Evolutionary conservation across 2,329 filamentous ascomycete genomes (phyloP), one percentile per base, ranked within the genome.

Genomic region (Nemania abortiva): DNA sequence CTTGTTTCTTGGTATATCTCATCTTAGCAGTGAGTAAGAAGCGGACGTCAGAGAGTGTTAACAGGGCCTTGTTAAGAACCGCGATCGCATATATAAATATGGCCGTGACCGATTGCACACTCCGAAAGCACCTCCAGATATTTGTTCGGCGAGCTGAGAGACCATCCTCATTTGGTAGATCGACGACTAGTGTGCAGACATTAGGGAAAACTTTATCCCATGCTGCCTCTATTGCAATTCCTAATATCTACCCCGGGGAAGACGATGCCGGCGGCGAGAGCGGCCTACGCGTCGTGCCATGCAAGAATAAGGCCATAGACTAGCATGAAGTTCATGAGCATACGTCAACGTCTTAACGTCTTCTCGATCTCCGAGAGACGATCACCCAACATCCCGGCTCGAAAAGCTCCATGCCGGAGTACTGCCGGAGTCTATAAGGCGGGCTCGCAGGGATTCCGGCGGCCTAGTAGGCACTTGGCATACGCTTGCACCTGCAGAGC

Each of bases 391-490:
- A 24, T 39, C 45, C 56, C 18, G 27, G 31, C n/a, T 42, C 11
- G 22, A 18, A 55, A 24, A 11, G 42, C 49, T 50, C 31, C 39
- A 62, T 60, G 29, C 50, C 39, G 50, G 24, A 60, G 59, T 11
- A 54, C n/a, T n/a, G n/a, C n/a, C n/a, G n/a, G n/a, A n/a, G n/a
- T n/a, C n/a, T 63, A 55, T 27, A 20, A 60, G 27, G 50, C 49
- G 56, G 49, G 18, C 15, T 45, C 37, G 29, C 37, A 49, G 45
- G 45, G 45, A 49, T 49, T 49, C 45, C 3, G 6, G n/a, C 6
- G 45, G 22, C 45, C 15, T 24, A 24, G 45, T 7, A 49, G 42
- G 42, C 20, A 4, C 24, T 55, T 27, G 6, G 34, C 13, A 47
- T 55, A 50, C 31, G 49, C 57, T 37, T 60, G 9, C 37, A 24